phyloP scores from a whole-genome alignment of 176 grass and related monocot genomes.

The Phyllostachys edulis region DNA sequence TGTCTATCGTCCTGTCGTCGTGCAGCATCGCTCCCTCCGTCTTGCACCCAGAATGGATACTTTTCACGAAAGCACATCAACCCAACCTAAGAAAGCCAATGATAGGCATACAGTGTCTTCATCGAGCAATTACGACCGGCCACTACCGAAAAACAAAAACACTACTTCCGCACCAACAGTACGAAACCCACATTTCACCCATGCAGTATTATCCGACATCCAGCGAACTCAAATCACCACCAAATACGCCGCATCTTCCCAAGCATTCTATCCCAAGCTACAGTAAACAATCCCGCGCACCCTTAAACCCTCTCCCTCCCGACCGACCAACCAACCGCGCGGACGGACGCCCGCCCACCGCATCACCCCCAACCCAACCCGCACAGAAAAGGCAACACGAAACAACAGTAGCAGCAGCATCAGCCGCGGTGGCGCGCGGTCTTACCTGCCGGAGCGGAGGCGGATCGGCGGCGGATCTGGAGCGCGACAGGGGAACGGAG shows the following conservation, averaged over 20 bases:
- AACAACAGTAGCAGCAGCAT: neutral
- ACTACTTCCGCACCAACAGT: neutral
- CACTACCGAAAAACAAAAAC: neutral
- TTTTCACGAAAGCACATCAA: neutral
- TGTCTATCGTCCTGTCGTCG: neutral
- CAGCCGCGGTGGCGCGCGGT: neutral
- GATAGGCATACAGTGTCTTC: neutral
- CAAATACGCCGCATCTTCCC: neutral
- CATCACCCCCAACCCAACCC: neutral
- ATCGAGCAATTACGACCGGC: no score
- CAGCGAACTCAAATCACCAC: neutral
- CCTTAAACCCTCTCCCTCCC: slow-evolving; percentile 40
- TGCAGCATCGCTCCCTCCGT: neutral
- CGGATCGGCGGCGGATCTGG: slow-evolving; percentile 34
- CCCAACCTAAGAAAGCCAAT: neutral
- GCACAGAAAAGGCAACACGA: neutral
- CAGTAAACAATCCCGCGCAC: neutral
- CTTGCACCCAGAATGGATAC: neutral
- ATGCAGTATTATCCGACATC: neutral
- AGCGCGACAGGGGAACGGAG: slow-evolving; percentile 19
- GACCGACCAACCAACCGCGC: neutral
- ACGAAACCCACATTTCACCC: slow-evolving; percentile 15
- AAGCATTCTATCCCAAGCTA: neutral
- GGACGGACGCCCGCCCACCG: no score
- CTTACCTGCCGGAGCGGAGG: slow-evolving; percentile 32